Base-by-base conservation (phyloP, 75 land plant species). In the Selaginella tamariscina region DNA sequence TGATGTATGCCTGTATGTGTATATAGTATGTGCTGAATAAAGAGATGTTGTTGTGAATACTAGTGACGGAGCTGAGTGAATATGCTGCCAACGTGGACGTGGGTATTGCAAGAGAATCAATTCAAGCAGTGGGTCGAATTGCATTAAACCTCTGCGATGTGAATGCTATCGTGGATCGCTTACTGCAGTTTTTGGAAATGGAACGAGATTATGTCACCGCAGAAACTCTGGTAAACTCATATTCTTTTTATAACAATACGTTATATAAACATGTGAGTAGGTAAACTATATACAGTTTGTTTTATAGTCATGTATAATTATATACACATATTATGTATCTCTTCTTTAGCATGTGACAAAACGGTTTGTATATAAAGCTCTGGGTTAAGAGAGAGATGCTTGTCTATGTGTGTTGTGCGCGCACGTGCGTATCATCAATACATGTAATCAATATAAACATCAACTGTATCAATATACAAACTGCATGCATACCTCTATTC, bases 141-240 rank as follows among this genome's bases (percentile, higher is more conserved):
- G 99, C 99, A 18, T 76, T 95, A 70, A 96, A 95, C 67, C 99
- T 89, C 56, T 95, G 90, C 79, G 99, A 95, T 77, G 99, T 95
- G 22, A 95, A 95, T 78, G 99, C 99, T 20, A 95, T 95, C 76
- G 99, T 95, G 70, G 99, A 95, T 60, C 71, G 99, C 64, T 82
- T 95, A 69, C 97, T 95, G 62, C 97, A 91, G 76, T 95, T 95
- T 66, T 74, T 95, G 44, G 99, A 95, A 75, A 90, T 95, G 99
- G 99, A 95, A 73, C 90, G 89, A 74, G 99, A 95, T 73, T 84
- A 95, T 78, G 89, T 95, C 30, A 95, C 99, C 82, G 99, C 99
- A 63, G 99, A 95, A 81, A 86, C 99, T 65, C 82, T 95, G 80
- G 99, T 88, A 59, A 72, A 81, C 65, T 32, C 30, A 23, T 33